These are phyloP conservation scores for Populus simonii DNA, from an alignment of 345 rosid species.

Conservation along the genomic window DNA sequence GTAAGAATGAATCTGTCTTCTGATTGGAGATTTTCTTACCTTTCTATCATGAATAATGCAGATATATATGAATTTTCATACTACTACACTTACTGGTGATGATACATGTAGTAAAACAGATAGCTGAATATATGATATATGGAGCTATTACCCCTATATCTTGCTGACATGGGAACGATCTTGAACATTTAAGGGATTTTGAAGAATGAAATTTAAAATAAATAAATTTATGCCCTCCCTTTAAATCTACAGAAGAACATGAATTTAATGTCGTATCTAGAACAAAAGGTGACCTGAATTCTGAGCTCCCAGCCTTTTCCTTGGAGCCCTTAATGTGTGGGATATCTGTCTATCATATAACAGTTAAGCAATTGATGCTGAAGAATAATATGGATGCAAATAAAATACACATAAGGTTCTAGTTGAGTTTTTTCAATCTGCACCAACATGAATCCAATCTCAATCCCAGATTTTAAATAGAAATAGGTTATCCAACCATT, in stretches of 20 bases:
- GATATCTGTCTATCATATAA: background rate
- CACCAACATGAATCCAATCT: background rate
- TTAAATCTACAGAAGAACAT: background rate
- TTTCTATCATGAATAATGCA: background rate
- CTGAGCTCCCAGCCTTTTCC: background rate
- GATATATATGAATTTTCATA: background rate
- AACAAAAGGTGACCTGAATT: background rate
- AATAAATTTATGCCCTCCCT: background rate
- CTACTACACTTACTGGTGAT: background rate
- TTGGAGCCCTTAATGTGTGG: background rate
- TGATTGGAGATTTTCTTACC: background rate
- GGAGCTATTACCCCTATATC: too few species aligned
- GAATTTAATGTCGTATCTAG: background rate
- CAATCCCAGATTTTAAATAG: background rate
- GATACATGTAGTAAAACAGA: background rate
- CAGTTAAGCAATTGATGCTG: too few species aligned
- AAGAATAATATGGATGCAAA: background rate
- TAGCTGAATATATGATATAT: too few species aligned
- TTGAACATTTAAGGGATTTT: background rate
- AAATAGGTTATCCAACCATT: background rate
- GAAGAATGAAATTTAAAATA: background rate
- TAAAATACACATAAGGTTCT: background rate
- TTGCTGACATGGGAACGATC: too few species aligned
- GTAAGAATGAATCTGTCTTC: background rate
- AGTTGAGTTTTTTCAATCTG: background rate